Evolutionary conservation across 345 rosid species (phyloP).

Genomic region (Eucalyptus dawsonii): DNA sequence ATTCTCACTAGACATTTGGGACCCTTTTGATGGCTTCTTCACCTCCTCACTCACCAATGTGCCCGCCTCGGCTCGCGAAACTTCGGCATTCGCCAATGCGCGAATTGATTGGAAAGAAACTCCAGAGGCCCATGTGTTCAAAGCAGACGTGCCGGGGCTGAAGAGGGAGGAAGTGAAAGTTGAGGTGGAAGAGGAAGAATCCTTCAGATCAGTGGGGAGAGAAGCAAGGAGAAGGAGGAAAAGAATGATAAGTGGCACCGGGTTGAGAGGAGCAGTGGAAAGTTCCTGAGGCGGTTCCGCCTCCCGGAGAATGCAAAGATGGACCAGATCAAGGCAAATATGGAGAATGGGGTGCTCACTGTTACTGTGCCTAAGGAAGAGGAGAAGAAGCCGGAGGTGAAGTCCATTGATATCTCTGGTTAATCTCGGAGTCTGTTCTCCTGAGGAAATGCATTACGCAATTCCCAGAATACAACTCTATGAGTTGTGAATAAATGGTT

Average conservation of each 20-base stretch:
- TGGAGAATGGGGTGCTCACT: constrained; percentile 16
- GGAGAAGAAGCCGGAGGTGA: constrained; percentile 3
- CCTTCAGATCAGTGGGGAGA: constrained; percentile 12
- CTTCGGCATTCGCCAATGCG: background rate
- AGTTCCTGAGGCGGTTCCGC: constrained; percentile 17
- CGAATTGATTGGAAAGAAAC: constrained; percentile 20
- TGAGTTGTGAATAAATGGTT: background rate
- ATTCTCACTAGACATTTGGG: constrained; percentile 15
- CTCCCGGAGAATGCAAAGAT: constrained; percentile 9
- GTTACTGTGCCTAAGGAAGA: constrained; percentile 10
- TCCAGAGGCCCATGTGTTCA: constrained; percentile 11
- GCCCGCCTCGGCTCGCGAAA: background rate
- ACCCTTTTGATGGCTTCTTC: constrained; percentile 1
- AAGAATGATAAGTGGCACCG: constrained; percentile 17
- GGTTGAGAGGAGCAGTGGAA: constrained; percentile 4
- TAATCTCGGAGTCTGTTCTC: background rate
- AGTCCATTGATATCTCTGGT: background rate
- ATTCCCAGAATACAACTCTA: background rate
- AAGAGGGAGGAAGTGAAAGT: constrained; percentile 20
- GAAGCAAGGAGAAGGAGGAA: constrained; percentile 6
- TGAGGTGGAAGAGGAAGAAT: constrained; percentile 15
- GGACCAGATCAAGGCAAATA: constrained; percentile 6
- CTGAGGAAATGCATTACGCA: background rate
- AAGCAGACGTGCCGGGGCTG: constrained; percentile 8
- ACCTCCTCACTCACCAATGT: background rate